These are phyloP conservation scores for Poa annua DNA, from an alignment of 176 grass and related monocot genomes.

Conservation along the genomic window DNA sequence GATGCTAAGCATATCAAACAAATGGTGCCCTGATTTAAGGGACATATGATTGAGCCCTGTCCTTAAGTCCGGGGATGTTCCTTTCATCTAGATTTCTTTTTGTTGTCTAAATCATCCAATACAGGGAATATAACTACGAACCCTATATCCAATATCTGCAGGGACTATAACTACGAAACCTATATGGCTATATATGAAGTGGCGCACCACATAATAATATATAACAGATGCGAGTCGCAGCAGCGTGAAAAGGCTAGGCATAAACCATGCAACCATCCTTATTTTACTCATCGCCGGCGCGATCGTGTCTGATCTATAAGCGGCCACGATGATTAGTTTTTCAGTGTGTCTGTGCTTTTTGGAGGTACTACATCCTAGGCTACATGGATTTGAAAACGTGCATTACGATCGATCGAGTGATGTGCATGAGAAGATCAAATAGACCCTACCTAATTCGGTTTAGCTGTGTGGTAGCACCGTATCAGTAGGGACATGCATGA, in stretches of 20 bases:
- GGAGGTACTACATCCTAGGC: conserved; percentile 41
- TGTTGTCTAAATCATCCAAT: conserved; percentile 46
- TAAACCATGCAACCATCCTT: conserved; percentile 38
- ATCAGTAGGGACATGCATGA: conserved; percentile 17
- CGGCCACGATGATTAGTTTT: conserved; percentile 43
- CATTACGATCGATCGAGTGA: conserved; percentile 43
- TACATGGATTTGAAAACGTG: conserved; percentile 71
- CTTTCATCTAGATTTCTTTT: conserved; percentile 59
- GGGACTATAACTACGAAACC: conserved; percentile 37
- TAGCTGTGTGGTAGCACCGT: not conserved
- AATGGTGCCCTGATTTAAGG: conserved; percentile 54
- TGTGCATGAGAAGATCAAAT: conserved; percentile 8
- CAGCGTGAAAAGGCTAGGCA: conserved; percentile 38
- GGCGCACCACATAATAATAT: not conserved
- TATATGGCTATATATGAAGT: conserved; percentile 45
- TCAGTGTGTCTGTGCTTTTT: conserved; percentile 43
- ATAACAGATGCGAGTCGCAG: not conserved
- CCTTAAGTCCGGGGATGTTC: conserved; percentile 45
- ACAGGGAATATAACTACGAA: too few relatives aligned
- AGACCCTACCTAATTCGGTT: conserved; percentile 18
- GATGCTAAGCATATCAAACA: conserved; percentile 49
- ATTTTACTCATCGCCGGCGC: conserved; percentile 57
- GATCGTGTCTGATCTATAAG: conserved; percentile 58
- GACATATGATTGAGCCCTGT: conserved; percentile 55
- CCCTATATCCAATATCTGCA: not conserved